These are phyloP conservation scores for Trifolium pratense DNA, from an alignment of 306 rosid species.

Conservation along the genomic window DNA sequence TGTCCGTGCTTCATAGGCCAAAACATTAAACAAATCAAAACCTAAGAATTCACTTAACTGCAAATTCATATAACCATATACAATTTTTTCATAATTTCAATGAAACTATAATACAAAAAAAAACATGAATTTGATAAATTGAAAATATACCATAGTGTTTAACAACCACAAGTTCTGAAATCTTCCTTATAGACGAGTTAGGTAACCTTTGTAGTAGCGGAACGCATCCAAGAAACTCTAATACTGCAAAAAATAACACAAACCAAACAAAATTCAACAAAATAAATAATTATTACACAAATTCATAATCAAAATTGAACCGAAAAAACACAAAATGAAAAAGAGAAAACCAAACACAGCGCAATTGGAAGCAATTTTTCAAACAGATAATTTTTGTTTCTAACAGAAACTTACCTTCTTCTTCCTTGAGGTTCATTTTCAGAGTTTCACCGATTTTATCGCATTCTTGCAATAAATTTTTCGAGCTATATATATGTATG, in stretches of 20 bases:
- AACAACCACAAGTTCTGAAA: conserved; percentile 56
- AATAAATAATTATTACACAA: background rate
- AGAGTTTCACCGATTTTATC: background rate
- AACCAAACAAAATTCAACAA: background rate
- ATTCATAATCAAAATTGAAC: conserved; percentile 3
- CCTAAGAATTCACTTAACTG: background rate
- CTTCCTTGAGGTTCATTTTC: conserved; percentile 32
- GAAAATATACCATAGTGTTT: conserved; percentile 62
- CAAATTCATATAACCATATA: background rate
- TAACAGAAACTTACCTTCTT: conserved; percentile 41
- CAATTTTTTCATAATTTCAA: background rate
- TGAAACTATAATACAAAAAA: background rate
- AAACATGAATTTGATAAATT: background rate
- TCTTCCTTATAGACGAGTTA: conserved; percentile 66
- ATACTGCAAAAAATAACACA: conserved; percentile 55
- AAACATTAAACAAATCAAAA: background rate
- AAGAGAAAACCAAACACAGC: background rate
- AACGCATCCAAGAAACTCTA: conserved; percentile 80
- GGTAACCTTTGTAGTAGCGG: conserved; percentile 89
- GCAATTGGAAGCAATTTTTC: conserved; percentile 6
- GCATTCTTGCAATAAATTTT: background rate
- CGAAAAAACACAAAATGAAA: too few species aligned
- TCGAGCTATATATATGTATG: background rate
- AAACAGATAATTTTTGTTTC: background rate
- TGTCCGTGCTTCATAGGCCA: background rate